Base-by-base conservation (phyloP, 2,329 filamentous ascomycete genomes). In the Fusarium brachygibbosum region DNA sequence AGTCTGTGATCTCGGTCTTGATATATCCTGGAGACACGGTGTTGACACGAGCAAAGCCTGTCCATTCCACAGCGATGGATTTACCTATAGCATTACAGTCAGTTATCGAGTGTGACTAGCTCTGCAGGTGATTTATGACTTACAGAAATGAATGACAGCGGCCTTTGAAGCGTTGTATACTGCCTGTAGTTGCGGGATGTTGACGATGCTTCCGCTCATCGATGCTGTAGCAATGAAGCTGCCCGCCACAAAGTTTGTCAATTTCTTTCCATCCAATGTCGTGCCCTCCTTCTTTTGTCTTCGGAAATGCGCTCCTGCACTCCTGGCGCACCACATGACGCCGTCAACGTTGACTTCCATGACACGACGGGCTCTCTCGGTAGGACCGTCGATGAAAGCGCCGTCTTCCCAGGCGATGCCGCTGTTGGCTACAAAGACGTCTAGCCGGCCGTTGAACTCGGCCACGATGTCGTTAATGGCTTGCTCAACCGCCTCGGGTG, bases 371-470 rank as follows among this genome's bases (percentile, higher is more conserved):
- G 92, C 92, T 73, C 88, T 86, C 19, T 88, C 85, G 19, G 90
- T 76, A 7, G 87, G 81, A 25, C 89, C 90, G 65, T 92, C 89
- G 35, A 93, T 83, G 76, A 91, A 88, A 11, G 88, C 77, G 0
- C 90, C 90, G 62, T 92, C 84, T 3, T 86, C 89, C 91, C 91
- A 94, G 1, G 89, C 85, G 54, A 94, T 89, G 52, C 92, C 92
- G 16, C 90, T 90, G 76, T 96, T 95, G 71, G 92, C 92, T 44
- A 94, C 87, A 73, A 95, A 93, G 70, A 93, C 84, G 74, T 94
- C 92, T 11, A 95, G 86, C 7, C 91, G 87, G 62, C 90, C 90
- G 75, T 91, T 89, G 80, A 94, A 91, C 17, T 94, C 91, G 62
- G 82, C 77, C 42, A 90, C 81, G 66, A 87, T 85, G 10, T 81